Base-by-base conservation (phyloP, 495 filamentous ascomycete genomes). In the Pseudoneurospora amorphoporcata region DNA sequence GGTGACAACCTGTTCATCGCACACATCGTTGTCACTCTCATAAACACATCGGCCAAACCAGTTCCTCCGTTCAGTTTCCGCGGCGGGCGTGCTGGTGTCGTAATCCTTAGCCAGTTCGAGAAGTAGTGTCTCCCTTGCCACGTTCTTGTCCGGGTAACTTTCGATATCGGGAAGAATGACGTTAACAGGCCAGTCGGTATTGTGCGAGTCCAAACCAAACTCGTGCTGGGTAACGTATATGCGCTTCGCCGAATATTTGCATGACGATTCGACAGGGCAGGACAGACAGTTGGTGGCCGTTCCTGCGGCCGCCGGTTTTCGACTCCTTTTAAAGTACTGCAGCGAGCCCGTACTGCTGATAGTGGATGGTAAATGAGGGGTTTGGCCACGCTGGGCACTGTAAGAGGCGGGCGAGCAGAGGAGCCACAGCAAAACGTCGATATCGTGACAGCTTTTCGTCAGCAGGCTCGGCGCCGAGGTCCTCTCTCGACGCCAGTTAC, bases 41-140 rank as follows among this genome's bases (percentile, higher is more conserved):
- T 90, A 99, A 9, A 99, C 95, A 78, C 96, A 99, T 39, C 94
- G 89, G 1, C 95, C 95, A 76, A 93, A 98, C 94, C 94, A 97
- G 19, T 91, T 90, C 23, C 88, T 82, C 10, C 81, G 71, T 69
- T 90, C 86, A 10, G 94, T 84, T 8, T 89, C 84, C 10, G 83
- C 81, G 1, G 85, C 75, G 1, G 87, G 88, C 8, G 81, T 83
- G 14, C 73, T 73, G 4, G 39, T 65, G 42, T 88, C 84, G 75
- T 97, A 97, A 79, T 98, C 89, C 72, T 92, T 88, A 1, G 78
- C 78, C 2, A 99, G 84, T 37, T 80, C 83, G 0, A 81, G 78
- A 1, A 87, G 76, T 10, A 93, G 76, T 19, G 82, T 82, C 0
- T 70, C 73, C 23, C 72, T 76, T 41, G 79, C 79, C 61, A 79